These are phyloP conservation scores for Naganishia albida DNA, from an alignment of 1,284 basidiomycete genomes.

Conservation along the genomic window DNA sequence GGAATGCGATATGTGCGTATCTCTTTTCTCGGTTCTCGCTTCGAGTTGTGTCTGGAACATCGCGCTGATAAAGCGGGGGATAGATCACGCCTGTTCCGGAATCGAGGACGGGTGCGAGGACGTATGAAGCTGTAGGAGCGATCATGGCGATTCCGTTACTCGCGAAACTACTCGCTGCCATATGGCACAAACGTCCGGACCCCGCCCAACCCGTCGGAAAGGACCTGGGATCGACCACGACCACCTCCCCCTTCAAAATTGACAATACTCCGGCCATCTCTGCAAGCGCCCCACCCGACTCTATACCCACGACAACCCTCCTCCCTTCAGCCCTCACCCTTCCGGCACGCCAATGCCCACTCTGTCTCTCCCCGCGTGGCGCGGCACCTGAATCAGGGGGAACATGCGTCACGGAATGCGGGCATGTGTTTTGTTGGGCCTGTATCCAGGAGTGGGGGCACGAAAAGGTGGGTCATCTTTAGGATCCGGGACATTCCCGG, in stretches of 20 bases:
- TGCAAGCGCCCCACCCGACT: background rate
- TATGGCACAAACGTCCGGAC: slow-evolving; percentile 51
- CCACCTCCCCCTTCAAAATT: slow-evolving; percentile 35
- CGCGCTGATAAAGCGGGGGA: background rate
- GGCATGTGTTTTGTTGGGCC: slow-evolving; percentile 91
- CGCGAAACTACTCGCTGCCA: slow-evolving; percentile 57
- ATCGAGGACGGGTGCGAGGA: slow-evolving; percentile 71
- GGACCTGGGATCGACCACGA: slow-evolving; percentile 19
- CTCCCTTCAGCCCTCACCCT: slow-evolving; percentile 52
- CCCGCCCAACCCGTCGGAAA: background rate
- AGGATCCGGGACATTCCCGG: no score
- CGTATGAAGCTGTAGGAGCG: slow-evolving; percentile 80
- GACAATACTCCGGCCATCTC: slow-evolving; percentile 6
- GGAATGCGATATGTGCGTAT: slow-evolving; percentile 69
- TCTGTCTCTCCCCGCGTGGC: slow-evolving; percentile 81
- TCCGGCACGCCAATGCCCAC: slow-evolving; percentile 72
- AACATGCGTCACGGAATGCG: slow-evolving; percentile 84
- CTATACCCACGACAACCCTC: slow-evolving; percentile 47
- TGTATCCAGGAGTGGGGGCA: slow-evolving; percentile 85
- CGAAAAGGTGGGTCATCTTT: slow-evolving; percentile 66
- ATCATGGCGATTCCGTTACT: slow-evolving; percentile 70
- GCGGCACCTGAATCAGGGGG: slow-evolving; percentile 56
- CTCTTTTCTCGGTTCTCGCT: background rate
- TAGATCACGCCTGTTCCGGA: slow-evolving; percentile 70
- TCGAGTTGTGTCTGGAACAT: background rate